Conservation (phyloP, 2,329 filamentous ascomycete genomes). For the Fusarium abutilonis region DNA sequence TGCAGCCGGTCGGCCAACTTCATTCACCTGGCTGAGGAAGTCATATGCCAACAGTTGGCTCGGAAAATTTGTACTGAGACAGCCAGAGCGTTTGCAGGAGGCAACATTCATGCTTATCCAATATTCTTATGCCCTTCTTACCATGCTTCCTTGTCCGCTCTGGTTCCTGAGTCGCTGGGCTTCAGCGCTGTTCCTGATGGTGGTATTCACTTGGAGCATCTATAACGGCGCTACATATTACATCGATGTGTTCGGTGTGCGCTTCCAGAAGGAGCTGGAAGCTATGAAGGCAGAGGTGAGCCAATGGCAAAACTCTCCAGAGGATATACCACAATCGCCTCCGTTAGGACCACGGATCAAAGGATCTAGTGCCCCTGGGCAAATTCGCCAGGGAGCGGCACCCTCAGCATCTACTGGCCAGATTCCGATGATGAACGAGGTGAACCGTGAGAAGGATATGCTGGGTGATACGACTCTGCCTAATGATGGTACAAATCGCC, state of each 20-base stretch:
- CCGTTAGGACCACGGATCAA: conserved; percentile 47
- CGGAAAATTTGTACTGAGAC: conserved; percentile 81
- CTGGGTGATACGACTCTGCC: conserved; percentile 25
- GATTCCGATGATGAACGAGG: conserved; percentile 30
- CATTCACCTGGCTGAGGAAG: conserved; percentile 94
- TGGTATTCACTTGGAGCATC: conserved; percentile 92
- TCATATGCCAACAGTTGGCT: conserved; percentile 92
- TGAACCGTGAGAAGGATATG: conserved; percentile 32
- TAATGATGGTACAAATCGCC: conserved; percentile 36
- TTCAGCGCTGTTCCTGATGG: conserved; percentile 77
- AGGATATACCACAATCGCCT: conserved; percentile 54
- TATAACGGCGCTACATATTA: conserved; percentile 98
- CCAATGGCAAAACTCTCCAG: conserved; percentile 79
- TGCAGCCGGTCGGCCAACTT: conserved; percentile 91
- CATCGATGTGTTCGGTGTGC: conserved; percentile 96
- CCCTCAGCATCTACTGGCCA: conserved; percentile 30
- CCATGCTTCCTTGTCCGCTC: conserved; percentile 92
- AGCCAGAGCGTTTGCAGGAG: conserved; percentile 82
- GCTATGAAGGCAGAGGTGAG: conserved; percentile 86
- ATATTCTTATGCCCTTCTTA: conserved; percentile 87
- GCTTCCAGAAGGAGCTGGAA: conserved; percentile 96
- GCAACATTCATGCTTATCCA: conserved; percentile 96
- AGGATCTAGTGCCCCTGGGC: conserved; percentile 18
- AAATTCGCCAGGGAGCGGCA: conserved; percentile 24
- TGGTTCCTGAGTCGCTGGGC: conserved; percentile 93